phyloP scores from a whole-genome alignment of 441 rosid genomes.

The Pelargonium cotyledonis region DNA sequence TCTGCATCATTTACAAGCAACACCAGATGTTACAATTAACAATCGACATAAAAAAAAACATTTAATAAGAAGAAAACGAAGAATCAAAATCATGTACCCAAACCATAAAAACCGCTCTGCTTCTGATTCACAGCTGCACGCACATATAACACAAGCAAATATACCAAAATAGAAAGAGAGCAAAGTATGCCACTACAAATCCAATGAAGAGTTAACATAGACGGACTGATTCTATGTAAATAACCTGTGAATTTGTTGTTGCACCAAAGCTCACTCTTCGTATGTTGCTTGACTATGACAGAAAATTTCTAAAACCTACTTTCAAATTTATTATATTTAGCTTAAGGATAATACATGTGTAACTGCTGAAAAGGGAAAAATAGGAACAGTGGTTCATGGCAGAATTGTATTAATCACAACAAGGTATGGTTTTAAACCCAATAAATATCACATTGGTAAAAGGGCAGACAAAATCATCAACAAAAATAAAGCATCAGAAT shows the following conservation, averaged over 20 bases:
- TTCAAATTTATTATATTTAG: background rate
- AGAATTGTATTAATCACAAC: background rate
- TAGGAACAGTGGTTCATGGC: background rate
- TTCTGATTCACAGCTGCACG: too few relatives aligned
- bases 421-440: background rate
- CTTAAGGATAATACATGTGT: background rate
- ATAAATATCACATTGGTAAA: background rate
- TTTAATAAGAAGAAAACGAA: too few relatives aligned
- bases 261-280: too few relatives aligned
- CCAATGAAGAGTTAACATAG: too few relatives aligned
- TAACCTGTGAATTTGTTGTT: too few relatives aligned
- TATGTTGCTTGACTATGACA: background rate
- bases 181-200: too few relatives aligned
- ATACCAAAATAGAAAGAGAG: too few relatives aligned
- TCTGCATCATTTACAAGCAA: conserved; percentile 33
- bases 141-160: too few relatives aligned
- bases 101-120: too few relatives aligned
- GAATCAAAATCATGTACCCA: background rate
- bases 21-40: too few relatives aligned
- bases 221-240: too few relatives aligned
- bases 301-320: background rate
- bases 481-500: background rate
- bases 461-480: background rate
- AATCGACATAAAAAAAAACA: too few relatives aligned
- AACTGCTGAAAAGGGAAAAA: background rate